Evolutionary conservation across 257 asterid genomes (phyloP).

Genomic region (Solanum microdontum): DNA sequence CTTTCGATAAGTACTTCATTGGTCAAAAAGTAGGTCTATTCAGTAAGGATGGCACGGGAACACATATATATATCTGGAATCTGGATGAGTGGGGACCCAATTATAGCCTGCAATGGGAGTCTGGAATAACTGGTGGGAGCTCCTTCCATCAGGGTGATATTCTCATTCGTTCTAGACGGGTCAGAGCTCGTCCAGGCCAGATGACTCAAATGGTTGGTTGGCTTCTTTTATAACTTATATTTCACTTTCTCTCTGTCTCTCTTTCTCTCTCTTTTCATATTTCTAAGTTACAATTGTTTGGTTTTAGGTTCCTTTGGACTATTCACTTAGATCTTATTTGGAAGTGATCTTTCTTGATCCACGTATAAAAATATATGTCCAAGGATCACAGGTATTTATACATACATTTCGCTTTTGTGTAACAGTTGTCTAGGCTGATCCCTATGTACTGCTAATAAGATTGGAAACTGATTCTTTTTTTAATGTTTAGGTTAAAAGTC

Average conservation of each 20-base stretch:
- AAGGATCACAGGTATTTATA: conserved; percentile 49
- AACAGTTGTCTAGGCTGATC: neutral
- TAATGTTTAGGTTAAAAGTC: conserved; percentile 38
- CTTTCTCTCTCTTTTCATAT: neutral
- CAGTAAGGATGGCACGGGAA: conserved; percentile 47
- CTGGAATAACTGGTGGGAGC: conserved; percentile 55
- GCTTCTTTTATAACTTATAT: neutral
- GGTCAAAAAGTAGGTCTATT: conserved; percentile 64
- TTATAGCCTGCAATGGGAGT: conserved; percentile 52
- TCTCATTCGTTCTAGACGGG: conserved; percentile 44
- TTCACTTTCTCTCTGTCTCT: neutral
- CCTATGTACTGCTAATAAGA: neutral
- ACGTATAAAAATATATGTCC: conserved; percentile 67
- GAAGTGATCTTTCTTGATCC: conserved; percentile 80
- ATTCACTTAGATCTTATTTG: conserved; percentile 56
- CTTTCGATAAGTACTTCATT: conserved; percentile 63
- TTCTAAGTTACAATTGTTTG: conserved; percentile 5
- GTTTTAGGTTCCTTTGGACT: conserved; percentile 71
- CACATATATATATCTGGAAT: conserved; percentile 74
- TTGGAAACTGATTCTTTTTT: neutral
- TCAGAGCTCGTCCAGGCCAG: conserved; percentile 80
- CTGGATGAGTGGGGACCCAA: conserved; percentile 71
- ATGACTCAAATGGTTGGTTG: conserved; percentile 32
- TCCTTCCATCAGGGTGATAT: conserved; percentile 70
- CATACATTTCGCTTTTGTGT: neutral